Conservation (phyloP, 75 land plant species). For the Adiantum capillusveneris region DNA sequence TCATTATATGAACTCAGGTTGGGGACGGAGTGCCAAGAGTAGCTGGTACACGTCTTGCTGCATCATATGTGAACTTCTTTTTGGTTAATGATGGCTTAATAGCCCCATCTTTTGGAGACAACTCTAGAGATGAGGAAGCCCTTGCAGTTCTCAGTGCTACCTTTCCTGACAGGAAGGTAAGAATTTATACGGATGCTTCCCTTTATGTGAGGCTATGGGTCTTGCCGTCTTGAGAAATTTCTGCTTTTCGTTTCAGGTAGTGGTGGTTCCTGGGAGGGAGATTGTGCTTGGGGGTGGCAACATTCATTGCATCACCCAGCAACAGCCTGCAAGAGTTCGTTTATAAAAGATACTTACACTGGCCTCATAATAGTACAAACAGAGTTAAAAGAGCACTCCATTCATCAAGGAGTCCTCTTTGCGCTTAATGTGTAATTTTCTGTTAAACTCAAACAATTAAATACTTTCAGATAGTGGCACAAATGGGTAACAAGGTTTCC, state of each 20-base stretch:
- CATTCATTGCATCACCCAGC: constrained; percentile 88
- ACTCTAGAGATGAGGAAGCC: constrained; percentile 61
- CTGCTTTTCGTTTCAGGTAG: constrained; percentile 56
- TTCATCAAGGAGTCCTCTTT: too few relatives aligned
- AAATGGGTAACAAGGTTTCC: too few relatives aligned
- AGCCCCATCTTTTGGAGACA: constrained; percentile 83
- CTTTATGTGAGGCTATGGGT: too few relatives aligned
- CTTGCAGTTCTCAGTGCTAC: constrained; percentile 42
- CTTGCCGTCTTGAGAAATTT: too few relatives aligned
- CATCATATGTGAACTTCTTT: constrained; percentile 89
- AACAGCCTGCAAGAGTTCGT: constrained; percentile 45
- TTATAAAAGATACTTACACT: background rate
- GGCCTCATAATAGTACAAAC: too few relatives aligned
- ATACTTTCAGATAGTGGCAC: too few relatives aligned
- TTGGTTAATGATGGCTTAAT: constrained; percentile 82
- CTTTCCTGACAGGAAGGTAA: constrained; percentile 73
- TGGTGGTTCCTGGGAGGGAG: constrained; percentile 66
- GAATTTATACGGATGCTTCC: background rate
- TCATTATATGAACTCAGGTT: too few relatives aligned
- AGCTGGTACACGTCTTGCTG: constrained; percentile 74
- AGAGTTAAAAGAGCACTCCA: too few relatives aligned
- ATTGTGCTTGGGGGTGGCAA: constrained; percentile 73
- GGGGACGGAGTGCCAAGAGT: constrained; percentile 46
- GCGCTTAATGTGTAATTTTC: too few relatives aligned
- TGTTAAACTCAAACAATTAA: too few relatives aligned